Evolutionary conservation across 495 filamentous ascomycete genomes (phyloP).

Genomic region (Aspergillus hancockii): DNA sequence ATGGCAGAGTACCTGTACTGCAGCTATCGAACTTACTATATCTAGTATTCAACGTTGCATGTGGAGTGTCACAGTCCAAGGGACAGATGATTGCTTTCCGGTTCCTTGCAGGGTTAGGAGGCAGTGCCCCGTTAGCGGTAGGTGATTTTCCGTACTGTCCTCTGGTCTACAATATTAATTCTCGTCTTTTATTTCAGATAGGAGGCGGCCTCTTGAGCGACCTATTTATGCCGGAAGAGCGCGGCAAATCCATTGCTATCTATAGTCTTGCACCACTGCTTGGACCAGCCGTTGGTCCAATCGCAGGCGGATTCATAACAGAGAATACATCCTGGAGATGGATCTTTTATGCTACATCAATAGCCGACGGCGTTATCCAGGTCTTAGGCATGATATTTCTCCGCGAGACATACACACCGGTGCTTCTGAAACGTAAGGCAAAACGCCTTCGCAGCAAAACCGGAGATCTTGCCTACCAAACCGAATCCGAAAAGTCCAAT

Average conservation of each 20-base stretch:
- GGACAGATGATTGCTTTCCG: conserved; percentile 14
- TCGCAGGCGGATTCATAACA: conserved; percentile 52
- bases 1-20: conserved; percentile 12
- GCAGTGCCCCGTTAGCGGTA: conserved; percentile 13
- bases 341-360: conserved; percentile 55
- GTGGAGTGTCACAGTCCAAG: conserved; percentile 8
- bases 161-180: not conserved
- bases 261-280: conserved; percentile 15
- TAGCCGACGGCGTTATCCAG: conserved; percentile 62
- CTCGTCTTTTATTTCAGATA: not conserved
- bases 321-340: conserved; percentile 58
- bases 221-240: conserved; percentile 11
- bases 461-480: conserved; percentile 41
- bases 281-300: conserved; percentile 39
- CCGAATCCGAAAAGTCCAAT: conserved; percentile 63
- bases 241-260: conserved; percentile 14
- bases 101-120: conserved; percentile 16
- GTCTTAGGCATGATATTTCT: conserved; percentile 62
- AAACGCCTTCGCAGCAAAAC: conserved; percentile 59
- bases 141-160: conserved; percentile 8
- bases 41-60: conserved; percentile 11
- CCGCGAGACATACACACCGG: conserved; percentile 66
- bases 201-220: conserved; percentile 4
- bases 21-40: conserved; percentile 13
- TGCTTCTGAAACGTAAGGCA: conserved; percentile 56